phyloP scores from a whole-genome alignment of 2,329 filamentous ascomycete species.

The Calonectria pauciramosa region DNA sequence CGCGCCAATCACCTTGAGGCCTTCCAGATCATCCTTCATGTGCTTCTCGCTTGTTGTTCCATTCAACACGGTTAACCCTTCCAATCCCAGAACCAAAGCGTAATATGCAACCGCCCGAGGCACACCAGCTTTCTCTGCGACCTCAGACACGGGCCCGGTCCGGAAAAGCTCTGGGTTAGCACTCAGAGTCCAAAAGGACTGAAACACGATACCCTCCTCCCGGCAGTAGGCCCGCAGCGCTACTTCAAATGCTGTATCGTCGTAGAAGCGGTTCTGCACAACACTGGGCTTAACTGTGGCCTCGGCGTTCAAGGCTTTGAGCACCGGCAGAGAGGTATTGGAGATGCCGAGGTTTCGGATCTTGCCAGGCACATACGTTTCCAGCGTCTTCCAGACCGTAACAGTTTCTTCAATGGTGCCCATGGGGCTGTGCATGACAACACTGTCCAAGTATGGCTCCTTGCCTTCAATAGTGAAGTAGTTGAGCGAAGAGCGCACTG shows the following conservation, averaged over 20 bases:
- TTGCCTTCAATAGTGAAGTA: slow-evolving; percentile 67
- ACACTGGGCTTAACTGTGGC: slow-evolving; percentile 64
- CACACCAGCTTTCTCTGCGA: slow-evolving; percentile 61
- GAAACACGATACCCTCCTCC: slow-evolving; percentile 59
- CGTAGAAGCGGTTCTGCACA: slow-evolving; percentile 83
- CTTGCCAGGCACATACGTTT: slow-evolving; percentile 73
- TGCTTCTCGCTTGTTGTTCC: slow-evolving; percentile 61
- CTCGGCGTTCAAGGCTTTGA: slow-evolving; percentile 65
- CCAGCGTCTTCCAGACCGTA: slow-evolving; percentile 75
- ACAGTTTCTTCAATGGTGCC: slow-evolving; percentile 62
- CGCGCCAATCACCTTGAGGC: slow-evolving; percentile 54
- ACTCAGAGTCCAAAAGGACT: slow-evolving; percentile 69
- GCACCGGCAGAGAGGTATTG: slow-evolving; percentile 73
- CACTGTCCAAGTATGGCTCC: slow-evolving; percentile 73
- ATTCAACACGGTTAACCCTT: slow-evolving; percentile 58
- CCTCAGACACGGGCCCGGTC: slow-evolving; percentile 59
- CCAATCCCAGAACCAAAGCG: slow-evolving; percentile 62
- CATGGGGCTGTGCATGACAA: slow-evolving; percentile 79
- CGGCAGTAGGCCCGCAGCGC: slow-evolving; percentile 67
- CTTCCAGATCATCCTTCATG: slow-evolving; percentile 65
- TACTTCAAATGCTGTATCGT: slow-evolving; percentile 70
- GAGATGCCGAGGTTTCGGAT: slow-evolving; percentile 82
- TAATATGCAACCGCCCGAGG: slow-evolving; percentile 60
- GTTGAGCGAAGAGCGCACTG: slow-evolving; percentile 74
- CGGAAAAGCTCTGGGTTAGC: slow-evolving; percentile 58